Conservation (phyloP, 805 yeast species). For the Kuraishia hungarica region DNA sequence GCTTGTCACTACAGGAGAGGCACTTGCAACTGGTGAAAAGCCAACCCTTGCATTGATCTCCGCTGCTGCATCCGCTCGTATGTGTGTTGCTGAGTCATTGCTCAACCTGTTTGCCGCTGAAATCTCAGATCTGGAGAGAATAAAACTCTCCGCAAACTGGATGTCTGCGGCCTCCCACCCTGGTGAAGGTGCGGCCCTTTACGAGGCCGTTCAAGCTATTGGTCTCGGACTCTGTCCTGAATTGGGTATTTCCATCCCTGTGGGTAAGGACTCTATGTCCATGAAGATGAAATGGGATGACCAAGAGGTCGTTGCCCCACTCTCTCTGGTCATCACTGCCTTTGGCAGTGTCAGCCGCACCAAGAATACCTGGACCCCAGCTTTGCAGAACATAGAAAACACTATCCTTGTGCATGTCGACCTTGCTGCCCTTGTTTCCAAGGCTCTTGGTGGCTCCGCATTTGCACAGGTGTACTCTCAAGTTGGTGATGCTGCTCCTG, state of each 20-base stretch:
- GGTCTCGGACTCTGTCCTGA: slow-evolving; percentile 93
- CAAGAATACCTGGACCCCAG: slow-evolving; percentile 93
- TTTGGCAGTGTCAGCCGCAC: slow-evolving; percentile 84
- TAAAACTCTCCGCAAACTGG: slow-evolving; percentile 96
- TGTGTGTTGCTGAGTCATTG: slow-evolving; percentile 93
- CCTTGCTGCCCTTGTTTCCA: slow-evolving; percentile 44
- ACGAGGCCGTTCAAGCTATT: slow-evolving; percentile 95
- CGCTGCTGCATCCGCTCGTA: slow-evolving; percentile 86
- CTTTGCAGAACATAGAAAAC: slow-evolving; percentile 45
- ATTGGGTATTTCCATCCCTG: slow-evolving; percentile 88
- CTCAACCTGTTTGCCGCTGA: slow-evolving; percentile 87
- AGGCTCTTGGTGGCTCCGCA: slow-evolving; percentile 87
- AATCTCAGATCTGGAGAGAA: slow-evolving; percentile 59
- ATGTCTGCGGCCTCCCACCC: slow-evolving; percentile 94
- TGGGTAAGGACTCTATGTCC: slow-evolving; percentile 98
- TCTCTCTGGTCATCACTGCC: slow-evolving; percentile 85
- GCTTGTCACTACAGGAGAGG: slow-evolving; percentile 81
- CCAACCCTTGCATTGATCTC: slow-evolving; percentile 85
- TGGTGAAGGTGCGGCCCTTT: slow-evolving; percentile 92
- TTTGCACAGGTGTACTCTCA: slow-evolving; percentile 88
- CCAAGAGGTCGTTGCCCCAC: slow-evolving; percentile 92
- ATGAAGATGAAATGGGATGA: slow-evolving; percentile 98
- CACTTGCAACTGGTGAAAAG: slow-evolving; percentile 94
- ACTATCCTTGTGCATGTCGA: slow-evolving; percentile 74
- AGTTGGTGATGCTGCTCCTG: slow-evolving; percentile 77